phyloP scores from a whole-genome alignment of 768 basidiomycete species.

The Tubosaeta sp. region DNA sequence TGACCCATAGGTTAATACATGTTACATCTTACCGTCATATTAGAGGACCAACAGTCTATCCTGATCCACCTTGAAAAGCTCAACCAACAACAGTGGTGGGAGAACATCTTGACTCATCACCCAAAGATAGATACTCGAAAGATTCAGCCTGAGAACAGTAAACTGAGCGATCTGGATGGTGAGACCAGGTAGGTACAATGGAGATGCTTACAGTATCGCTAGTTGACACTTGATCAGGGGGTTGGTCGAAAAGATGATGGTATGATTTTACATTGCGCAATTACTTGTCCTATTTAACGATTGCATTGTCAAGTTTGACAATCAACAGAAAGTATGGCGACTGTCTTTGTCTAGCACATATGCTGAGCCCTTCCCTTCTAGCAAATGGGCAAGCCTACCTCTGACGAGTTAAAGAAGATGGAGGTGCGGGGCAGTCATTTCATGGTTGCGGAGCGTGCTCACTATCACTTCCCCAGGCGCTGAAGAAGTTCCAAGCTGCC shows the following conservation, averaged over 20 bases:
- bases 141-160: slow-evolving; percentile 93
- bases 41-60: slow-evolving; percentile 76
- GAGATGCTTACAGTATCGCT: slow-evolving; percentile 1
- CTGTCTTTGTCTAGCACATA: background rate
- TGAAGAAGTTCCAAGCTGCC: slow-evolving; percentile 83
- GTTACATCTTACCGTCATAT: slow-evolving; percentile 4
- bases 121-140: slow-evolving; percentile 96
- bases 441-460: background rate
- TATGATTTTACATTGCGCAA: slow-evolving; percentile 35
- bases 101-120: slow-evolving; percentile 90
- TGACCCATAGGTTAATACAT: background rate
- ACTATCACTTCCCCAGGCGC: slow-evolving; percentile 43
- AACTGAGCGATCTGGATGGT: slow-evolving; percentile 91
- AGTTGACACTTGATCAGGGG: slow-evolving; percentile 47
- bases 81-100: slow-evolving; percentile 94
- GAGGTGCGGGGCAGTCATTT: slow-evolving; percentile 48
- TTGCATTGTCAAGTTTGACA: slow-evolving; percentile 36
- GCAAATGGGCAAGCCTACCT: slow-evolving; percentile 96
- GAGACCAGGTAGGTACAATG: slow-evolving; percentile 74
- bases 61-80: slow-evolving; percentile 82
- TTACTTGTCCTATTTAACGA: slow-evolving; percentile 8
- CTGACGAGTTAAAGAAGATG: slow-evolving; percentile 89
- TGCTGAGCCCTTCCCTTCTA: slow-evolving; percentile 27
- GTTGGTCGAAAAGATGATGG: slow-evolving; percentile 99
- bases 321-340: slow-evolving; percentile 38